Evolutionary conservation across 2,329 filamentous ascomycete species (phyloP).

Genomic region (Pyricularia pennisetigena): DNA sequence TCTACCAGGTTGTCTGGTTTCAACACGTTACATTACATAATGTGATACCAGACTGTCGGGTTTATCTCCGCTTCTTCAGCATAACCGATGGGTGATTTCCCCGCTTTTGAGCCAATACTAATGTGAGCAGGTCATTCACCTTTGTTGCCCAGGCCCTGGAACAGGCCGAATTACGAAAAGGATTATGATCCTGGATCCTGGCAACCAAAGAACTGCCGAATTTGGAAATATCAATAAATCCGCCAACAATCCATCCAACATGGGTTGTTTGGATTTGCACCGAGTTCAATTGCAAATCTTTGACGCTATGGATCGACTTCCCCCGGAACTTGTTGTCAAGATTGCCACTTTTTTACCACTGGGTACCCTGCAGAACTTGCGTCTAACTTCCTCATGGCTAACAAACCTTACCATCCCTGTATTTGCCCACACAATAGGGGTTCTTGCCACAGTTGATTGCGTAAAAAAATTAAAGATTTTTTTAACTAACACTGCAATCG

Average conservation of each 20-base stretch:
- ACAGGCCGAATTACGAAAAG: not conserved
- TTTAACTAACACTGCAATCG: not conserved
- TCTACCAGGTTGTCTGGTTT: not conserved
- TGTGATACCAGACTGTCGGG: not conserved
- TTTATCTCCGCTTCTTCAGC: not conserved
- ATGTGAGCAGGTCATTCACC: not conserved
- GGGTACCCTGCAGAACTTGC: not conserved
- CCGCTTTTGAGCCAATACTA: not conserved
- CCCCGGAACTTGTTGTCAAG: not conserved
- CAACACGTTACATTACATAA: not conserved
- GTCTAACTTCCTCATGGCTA: not conserved
- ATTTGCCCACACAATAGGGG: not conserved
- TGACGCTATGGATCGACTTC: not conserved
- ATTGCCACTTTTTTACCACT: not conserved
- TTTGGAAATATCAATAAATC: not conserved
- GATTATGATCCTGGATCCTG: not conserved
- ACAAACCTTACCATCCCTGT: not conserved
- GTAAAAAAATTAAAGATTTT: not conserved
- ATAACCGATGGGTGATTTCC: not conserved
- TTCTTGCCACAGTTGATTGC: not conserved
- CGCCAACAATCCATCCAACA: not conserved
- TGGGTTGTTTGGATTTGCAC: not conserved
- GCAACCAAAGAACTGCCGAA: not conserved
- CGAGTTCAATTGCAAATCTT: not conserved
- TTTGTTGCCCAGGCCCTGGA: not conserved